Conservation (phyloP, 441 rosid species). For the Arabidopsis hybrid region DNA sequence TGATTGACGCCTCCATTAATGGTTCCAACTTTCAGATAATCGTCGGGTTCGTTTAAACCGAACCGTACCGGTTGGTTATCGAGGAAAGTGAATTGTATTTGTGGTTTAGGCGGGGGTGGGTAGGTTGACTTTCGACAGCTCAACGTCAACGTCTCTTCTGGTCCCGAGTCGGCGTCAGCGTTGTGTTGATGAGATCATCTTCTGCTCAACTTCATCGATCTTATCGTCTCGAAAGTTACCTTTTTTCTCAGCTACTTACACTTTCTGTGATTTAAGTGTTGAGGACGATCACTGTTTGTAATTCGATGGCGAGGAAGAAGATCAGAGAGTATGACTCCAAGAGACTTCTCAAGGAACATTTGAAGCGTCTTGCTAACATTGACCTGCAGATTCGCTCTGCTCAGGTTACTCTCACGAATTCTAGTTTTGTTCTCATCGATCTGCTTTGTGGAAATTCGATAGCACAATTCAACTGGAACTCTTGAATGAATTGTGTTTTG, state of each 20-base stretch:
- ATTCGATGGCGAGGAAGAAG: constrained; percentile 91
- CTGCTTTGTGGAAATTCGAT: background rate
- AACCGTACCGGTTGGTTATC: constrained; percentile 26
- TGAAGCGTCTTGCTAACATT: constrained; percentile 74
- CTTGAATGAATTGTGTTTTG: background rate
- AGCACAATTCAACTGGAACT: background rate
- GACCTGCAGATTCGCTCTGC: constrained; percentile 84
- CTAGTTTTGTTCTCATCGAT: background rate
- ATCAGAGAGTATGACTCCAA: constrained; percentile 96
- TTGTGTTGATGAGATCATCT: constrained; percentile 32
- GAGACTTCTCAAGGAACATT: constrained; percentile 80
- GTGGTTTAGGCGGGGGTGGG: constrained; percentile 36
- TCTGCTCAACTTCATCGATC: constrained; percentile 13
- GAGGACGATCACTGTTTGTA: constrained; percentile 22
- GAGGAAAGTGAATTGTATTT: background rate
- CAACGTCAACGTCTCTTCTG: constrained; percentile 41
- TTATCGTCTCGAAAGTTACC: constrained; percentile 37
- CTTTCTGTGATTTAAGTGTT: background rate
- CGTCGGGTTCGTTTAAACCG: constrained; percentile 1
- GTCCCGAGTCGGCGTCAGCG: constrained; percentile 29
- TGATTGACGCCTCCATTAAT: constrained; percentile 4
- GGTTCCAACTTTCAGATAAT: no score
- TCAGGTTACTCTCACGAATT: constrained; percentile 53
- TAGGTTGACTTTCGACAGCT: constrained; percentile 20
- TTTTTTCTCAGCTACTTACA: background rate